Conservation (phyloP, 2,329 filamentous ascomycete species). For the Curvularia spicifera region DNA sequence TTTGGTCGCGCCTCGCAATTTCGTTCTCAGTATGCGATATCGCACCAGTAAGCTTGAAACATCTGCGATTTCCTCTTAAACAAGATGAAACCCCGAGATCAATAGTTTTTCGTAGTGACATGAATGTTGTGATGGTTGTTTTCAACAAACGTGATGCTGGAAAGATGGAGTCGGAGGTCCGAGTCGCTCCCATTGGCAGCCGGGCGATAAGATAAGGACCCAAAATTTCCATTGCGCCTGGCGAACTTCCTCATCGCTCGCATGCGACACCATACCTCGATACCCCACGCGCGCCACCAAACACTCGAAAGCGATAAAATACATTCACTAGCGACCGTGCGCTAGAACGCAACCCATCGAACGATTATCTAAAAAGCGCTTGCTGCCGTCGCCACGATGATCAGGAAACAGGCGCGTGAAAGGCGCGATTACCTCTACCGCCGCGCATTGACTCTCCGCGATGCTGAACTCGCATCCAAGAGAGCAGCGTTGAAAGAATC, state of each 20-base stretch:
- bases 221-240: slow-evolving; percentile 18
- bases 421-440: slow-evolving; percentile 82
- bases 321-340: neutral
- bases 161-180: slow-evolving; percentile 14
- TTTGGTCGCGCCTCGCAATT: neutral
- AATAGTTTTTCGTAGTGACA: too few species aligned
- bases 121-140: neutral
- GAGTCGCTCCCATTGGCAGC: slow-evolving; percentile 6
- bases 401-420: slow-evolving; percentile 70
- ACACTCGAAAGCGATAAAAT: neutral
- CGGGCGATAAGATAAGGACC: slow-evolving; percentile 17
- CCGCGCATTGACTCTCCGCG: slow-evolving; percentile 74
- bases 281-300: slow-evolving; percentile 2
- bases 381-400: slow-evolving; percentile 25
- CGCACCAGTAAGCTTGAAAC: neutral
- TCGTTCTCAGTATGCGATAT: neutral
- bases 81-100: neutral
- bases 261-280: slow-evolving; percentile 6
- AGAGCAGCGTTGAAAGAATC: slow-evolving; percentile 84
- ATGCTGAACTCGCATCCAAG: slow-evolving; percentile 93
- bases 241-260: slow-evolving; percentile 6
- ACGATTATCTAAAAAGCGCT: neutral
- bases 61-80: neutral
- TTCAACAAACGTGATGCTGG: neutral
- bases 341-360: too few species aligned